Evolutionary conservation across 2,329 filamentous ascomycete species (phyloP), one percentile per base, ranked within the genome.

Genomic region (Colletotrichum camelliae): DNA sequence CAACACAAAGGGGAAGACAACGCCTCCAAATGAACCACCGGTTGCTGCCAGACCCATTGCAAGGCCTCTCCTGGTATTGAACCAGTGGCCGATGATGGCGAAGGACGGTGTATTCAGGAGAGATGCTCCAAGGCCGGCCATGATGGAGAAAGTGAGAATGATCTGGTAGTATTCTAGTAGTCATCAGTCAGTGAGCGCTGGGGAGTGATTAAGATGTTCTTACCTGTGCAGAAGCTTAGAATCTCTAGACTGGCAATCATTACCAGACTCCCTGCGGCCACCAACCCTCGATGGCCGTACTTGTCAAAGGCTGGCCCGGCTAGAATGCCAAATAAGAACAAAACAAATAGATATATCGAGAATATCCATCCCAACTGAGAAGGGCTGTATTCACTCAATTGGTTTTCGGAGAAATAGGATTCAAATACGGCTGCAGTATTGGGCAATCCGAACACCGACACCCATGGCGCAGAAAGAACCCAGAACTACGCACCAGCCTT

Each of bases 221-320:
- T 82, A 92, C 91, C 81, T n/a, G 90, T 92, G 81, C 94, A 96
- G 71, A 95, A 87, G 29, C 94, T 95, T 65, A 97, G 84, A 18
- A 93, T 84, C 78, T 97, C 88, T 74, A 95, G 87, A 67, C 92
- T 91, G 1, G 88, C 86, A 29, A 93, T 88, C 35, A 94, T 86
- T 70, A 91, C 87, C 5, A 93, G 80, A 57, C 91, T 93, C 1
- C 96, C 96, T 0, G 88, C 86, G 1, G 93, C 80, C 18, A 98
- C 87, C 33, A 98, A 88, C 84, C 91, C 89, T 21, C 91, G 88
- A 0, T 96, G 95, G 0, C 96, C 96, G 79, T 95, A 93, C 80
- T 93, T 93, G 84, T 98, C 96, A 81, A 98, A 98, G 21, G 97
- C 86, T 0, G 96, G 95, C 0, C 96, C 96, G 64, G 97, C 92